Conservation (phyloP, 1,284 basidiomycete species). For the Tilletia walkeri region DNA sequence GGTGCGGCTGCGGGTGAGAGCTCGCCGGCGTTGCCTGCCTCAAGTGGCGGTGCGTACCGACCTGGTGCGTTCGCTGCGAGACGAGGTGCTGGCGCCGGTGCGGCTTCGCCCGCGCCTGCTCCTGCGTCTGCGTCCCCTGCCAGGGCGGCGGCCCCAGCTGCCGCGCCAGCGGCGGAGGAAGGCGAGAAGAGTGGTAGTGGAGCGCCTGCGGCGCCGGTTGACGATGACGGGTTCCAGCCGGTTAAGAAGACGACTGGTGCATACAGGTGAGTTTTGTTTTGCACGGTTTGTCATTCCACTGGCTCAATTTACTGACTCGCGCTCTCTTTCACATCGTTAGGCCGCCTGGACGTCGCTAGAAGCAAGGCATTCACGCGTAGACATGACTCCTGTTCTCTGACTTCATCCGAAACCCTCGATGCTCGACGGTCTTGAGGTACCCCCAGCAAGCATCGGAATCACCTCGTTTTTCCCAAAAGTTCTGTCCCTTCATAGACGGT, state of each 20-base stretch:
- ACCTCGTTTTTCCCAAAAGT: no score
- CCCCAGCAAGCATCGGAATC: no score
- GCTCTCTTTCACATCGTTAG: neutral
- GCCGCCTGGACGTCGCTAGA: constrained; percentile 1
- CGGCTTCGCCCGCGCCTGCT: constrained; percentile 22
- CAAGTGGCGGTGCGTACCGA: constrained; percentile 26
- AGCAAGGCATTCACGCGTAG: no score
- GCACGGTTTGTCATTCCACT: neutral
- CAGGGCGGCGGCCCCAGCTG: constrained; percentile 1
- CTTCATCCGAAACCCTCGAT: no score
- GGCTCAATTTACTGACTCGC: neutral
- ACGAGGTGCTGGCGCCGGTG: constrained; percentile 17
- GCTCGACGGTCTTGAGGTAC: no score
- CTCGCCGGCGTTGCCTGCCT: neutral
- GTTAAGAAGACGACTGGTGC: constrained; percentile 20
- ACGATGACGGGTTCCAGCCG: constrained; percentile 22
- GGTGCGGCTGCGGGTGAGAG: constrained; percentile 23
- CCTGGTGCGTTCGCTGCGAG: constrained; percentile 27
- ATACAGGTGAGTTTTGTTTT: constrained; percentile 17
- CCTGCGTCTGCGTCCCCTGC: constrained; percentile 21
- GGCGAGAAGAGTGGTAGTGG: neutral
- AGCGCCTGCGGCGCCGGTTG: neutral
- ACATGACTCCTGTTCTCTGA: no score
- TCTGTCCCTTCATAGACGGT: neutral
- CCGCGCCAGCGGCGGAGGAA: neutral